These are phyloP conservation scores for Penicillium dipodomyicola DNA, from an alignment of 495 filamentous ascomycete genomes.

Conservation along the genomic window DNA sequence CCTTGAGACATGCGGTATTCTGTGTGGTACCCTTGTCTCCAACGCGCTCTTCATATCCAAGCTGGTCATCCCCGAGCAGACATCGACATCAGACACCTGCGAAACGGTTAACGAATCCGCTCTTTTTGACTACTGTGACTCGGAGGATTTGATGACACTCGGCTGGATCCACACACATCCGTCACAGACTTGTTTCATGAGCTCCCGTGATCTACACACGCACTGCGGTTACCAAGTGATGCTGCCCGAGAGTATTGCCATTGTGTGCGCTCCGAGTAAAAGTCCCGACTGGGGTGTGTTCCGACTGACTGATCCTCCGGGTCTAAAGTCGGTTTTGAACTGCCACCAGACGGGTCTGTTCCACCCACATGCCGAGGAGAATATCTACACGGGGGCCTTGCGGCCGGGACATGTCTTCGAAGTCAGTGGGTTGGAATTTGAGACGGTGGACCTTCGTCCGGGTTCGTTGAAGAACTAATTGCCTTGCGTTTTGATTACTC, in stretches of 20 bases:
- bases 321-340: constrained; percentile 71
- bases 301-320: constrained; percentile 88
- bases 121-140: constrained; percentile 83
- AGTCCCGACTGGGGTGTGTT: constrained; percentile 88
- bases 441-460: constrained; percentile 74
- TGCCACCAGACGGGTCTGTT: constrained; percentile 78
- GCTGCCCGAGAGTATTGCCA: constrained; percentile 92
- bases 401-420: constrained; percentile 85
- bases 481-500: constrained; percentile 3
- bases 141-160: constrained; percentile 80
- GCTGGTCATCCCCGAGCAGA: constrained; percentile 88
- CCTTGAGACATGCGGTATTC: constrained; percentile 90
- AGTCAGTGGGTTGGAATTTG: constrained; percentile 67
- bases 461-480: constrained; percentile 23
- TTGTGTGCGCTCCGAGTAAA: constrained; percentile 88
- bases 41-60: constrained; percentile 89
- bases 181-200: constrained; percentile 97
- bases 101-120: constrained; percentile 82
- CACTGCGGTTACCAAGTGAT: constrained; percentile 90
- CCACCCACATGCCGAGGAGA: constrained; percentile 69
- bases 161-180: constrained; percentile 99
- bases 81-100: constrained; percentile 85
- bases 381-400: constrained; percentile 83
- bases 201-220: constrained; percentile 87
- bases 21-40: constrained; percentile 85